phyloP scores from a whole-genome alignment of 768 basidiomycete genomes.

The Lactarius akahatsu region DNA sequence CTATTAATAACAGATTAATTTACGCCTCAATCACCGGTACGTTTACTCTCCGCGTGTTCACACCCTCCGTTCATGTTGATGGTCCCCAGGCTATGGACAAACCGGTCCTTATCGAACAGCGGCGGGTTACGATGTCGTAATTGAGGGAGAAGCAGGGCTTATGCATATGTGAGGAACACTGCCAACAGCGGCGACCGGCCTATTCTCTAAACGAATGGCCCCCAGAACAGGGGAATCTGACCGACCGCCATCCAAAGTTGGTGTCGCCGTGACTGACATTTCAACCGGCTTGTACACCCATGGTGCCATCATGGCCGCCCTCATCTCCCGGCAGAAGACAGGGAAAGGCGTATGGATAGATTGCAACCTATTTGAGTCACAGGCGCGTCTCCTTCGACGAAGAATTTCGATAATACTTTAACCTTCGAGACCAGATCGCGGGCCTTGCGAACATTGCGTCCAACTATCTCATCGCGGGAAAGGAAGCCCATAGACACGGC shows the following conservation, averaged over 20 bases:
- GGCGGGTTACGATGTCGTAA: slow-evolving; percentile 82
- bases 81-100: slow-evolving; percentile 70
- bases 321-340: slow-evolving; percentile 78
- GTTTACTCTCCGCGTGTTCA: slow-evolving; percentile 20
- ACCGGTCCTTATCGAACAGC: slow-evolving; percentile 83
- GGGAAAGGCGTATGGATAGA: slow-evolving; percentile 91
- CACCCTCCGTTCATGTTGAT: neutral
- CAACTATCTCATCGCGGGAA: slow-evolving; percentile 84
- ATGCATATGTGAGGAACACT: slow-evolving; percentile 78
- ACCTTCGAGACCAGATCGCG: slow-evolving; percentile 58
- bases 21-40: slow-evolving; percentile 88
- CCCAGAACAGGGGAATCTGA: slow-evolving; percentile 83
- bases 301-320: slow-evolving; percentile 88
- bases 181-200: slow-evolving; percentile 23
- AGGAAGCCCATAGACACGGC: slow-evolving; percentile 84
- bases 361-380: slow-evolving; percentile 88
- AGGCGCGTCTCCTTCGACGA: slow-evolving; percentile 46
- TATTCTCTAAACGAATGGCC: slow-evolving; percentile 23
- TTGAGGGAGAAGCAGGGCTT: slow-evolving; percentile 74
- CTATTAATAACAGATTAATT: slow-evolving; percentile 76
- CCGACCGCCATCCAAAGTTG: slow-evolving; percentile 89
- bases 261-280: slow-evolving; percentile 90
- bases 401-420: neutral
- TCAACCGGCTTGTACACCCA: slow-evolving; percentile 89
- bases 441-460: slow-evolving; percentile 91